A percentile compares a stretch with the other conserved stretches of the same genome.
These are phyloP conservation scores for Pichia rugopelliculosa DNA, from an alignment of 805 yeast species.

Conservation along the genomic window DNA sequence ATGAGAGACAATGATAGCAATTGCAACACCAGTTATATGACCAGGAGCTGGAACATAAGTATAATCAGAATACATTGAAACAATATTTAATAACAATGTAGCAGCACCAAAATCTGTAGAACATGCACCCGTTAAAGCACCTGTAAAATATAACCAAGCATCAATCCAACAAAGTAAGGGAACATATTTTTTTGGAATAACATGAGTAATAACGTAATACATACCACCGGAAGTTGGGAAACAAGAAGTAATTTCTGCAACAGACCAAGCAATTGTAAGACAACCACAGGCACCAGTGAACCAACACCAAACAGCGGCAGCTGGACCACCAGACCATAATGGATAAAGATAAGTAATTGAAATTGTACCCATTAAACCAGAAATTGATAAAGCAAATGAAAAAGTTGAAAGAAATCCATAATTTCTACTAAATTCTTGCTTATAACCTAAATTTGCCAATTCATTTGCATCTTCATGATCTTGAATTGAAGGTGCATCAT, in stretches of 20 bases:
- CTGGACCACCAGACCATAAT: slow-evolving; percentile 49
- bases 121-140: slow-evolving; percentile 45
- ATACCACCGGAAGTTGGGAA: slow-evolving; percentile 51
- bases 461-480: slow-evolving; percentile 14
- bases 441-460: slow-evolving; percentile 45
- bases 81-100: slow-evolving; percentile 37
- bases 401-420: slow-evolving; percentile 55
- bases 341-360: slow-evolving; percentile 47
- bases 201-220: slow-evolving; percentile 40
- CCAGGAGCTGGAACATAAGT: slow-evolving; percentile 36
- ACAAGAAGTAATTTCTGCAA: slow-evolving; percentile 42
- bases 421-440: slow-evolving; percentile 51
- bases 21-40: slow-evolving; percentile 43
- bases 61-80: slow-evolving; percentile 32
- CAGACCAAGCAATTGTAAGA: slow-evolving; percentile 44
- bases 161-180: slow-evolving; percentile 49
- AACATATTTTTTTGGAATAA: slow-evolving; percentile 40
- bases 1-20: slow-evolving; percentile 42
- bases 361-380: slow-evolving; percentile 58
- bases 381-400: slow-evolving; percentile 57
- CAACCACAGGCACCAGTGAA: slow-evolving; percentile 46
- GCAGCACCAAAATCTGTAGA: slow-evolving; percentile 49
- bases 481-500: slow-evolving; percentile 6
- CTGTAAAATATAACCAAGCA: slow-evolving; percentile 43
- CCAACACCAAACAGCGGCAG: slow-evolving; percentile 62